Percentiles rank a stretch among this genome's conserved stretches.
Evolutionary conservation across 768 basidiomycete genomes (phyloP).

Genomic region (Coprinopsis sp.): DNA sequence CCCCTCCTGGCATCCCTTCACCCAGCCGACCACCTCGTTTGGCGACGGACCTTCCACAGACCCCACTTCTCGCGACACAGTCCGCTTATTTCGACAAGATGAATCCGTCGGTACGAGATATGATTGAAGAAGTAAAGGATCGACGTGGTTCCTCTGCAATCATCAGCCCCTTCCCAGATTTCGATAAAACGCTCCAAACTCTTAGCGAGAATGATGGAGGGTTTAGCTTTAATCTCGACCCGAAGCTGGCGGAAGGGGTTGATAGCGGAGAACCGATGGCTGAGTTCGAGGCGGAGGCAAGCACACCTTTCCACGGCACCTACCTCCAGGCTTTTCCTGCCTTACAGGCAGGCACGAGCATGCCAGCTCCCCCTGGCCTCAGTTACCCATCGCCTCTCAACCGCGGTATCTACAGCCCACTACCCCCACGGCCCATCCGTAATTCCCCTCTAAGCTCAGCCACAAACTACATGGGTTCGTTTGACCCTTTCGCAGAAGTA

Average conservation of each 20-base stretch:
- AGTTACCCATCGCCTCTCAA: slow-evolving; percentile 42
- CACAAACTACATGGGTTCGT: slow-evolving; percentile 68
- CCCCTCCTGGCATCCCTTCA: slow-evolving; percentile 61
- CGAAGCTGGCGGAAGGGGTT: slow-evolving; percentile 57
- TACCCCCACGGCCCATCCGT: slow-evolving; percentile 2
- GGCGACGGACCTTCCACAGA: slow-evolving; percentile 48
- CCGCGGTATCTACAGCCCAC: slow-evolving; percentile 55
- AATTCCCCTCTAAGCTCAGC: slow-evolving; percentile 32
- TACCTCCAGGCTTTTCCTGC: slow-evolving; percentile 71
- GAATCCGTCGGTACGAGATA: slow-evolving; percentile 77
- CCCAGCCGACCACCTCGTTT: slow-evolving; percentile 47
- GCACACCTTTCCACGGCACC: slow-evolving; percentile 56
- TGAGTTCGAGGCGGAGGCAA: slow-evolving; percentile 49
- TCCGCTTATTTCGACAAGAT: slow-evolving; percentile 83
- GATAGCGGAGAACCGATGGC: slow-evolving; percentile 37
- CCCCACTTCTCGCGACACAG: slow-evolving; percentile 48
- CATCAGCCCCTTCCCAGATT: slow-evolving; percentile 78
- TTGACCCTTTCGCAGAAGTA: slow-evolving; percentile 74
- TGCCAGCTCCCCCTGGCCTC: slow-evolving; percentile 48
- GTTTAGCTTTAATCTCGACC: slow-evolving; percentile 86
- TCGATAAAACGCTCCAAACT: slow-evolving; percentile 77
- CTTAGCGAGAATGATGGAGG: slow-evolving; percentile 63
- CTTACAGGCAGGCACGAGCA: slow-evolving; percentile 40
- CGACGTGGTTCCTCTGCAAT: slow-evolving; percentile 55
- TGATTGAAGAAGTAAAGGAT: slow-evolving; percentile 79